A percentile compares a stretch with the other conserved stretches of the same genome.
phyloP scores from a whole-genome alignment of 2,329 filamentous ascomycete genomes.

The Neonectria sp. region DNA sequence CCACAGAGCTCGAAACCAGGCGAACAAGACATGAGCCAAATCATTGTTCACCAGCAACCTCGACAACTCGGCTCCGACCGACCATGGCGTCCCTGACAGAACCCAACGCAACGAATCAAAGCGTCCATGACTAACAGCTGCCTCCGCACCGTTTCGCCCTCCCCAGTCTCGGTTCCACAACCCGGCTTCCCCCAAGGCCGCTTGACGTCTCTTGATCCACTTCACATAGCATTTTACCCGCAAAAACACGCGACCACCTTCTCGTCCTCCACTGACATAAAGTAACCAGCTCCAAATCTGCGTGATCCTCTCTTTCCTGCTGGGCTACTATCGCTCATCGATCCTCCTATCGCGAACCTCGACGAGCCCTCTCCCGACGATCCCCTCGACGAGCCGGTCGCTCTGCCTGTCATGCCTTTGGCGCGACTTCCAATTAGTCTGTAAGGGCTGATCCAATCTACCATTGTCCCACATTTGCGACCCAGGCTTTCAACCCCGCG shows the following conservation, averaged over 20 bases:
- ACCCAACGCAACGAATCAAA: constrained; percentile 20
- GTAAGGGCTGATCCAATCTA: constrained; percentile 41
- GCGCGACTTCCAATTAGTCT: constrained; percentile 36
- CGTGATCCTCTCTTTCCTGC: constrained; percentile 29
- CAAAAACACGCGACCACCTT: constrained; percentile 48
- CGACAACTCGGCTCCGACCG: constrained; percentile 31
- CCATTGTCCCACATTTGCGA: constrained; percentile 42
- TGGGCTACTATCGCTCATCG: constrained; percentile 21
- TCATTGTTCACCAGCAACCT: constrained; percentile 25
- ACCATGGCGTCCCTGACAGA: constrained; percentile 18
- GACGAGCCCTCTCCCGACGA: constrained; percentile 14
- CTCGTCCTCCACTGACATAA: constrained; percentile 42
- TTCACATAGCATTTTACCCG: constrained; percentile 44
- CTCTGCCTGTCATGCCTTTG: constrained; percentile 42
- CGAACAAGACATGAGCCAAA: constrained; percentile 9
- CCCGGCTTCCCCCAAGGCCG: constrained; percentile 44
- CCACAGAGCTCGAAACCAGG: not conserved
- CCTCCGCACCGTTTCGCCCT: constrained; percentile 39
- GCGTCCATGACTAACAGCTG: constrained; percentile 34
- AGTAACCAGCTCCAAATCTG: constrained; percentile 40
- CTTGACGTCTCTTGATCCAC: constrained; percentile 46
- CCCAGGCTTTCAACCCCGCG: constrained; percentile 43
- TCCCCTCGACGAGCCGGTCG: constrained; percentile 24
- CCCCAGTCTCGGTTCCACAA: constrained; percentile 47
- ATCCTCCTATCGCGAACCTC: constrained; percentile 28